Evolutionary conservation across 2,329 filamentous ascomycete species (phyloP).

Genomic region (Geosmithia putterillii): DNA sequence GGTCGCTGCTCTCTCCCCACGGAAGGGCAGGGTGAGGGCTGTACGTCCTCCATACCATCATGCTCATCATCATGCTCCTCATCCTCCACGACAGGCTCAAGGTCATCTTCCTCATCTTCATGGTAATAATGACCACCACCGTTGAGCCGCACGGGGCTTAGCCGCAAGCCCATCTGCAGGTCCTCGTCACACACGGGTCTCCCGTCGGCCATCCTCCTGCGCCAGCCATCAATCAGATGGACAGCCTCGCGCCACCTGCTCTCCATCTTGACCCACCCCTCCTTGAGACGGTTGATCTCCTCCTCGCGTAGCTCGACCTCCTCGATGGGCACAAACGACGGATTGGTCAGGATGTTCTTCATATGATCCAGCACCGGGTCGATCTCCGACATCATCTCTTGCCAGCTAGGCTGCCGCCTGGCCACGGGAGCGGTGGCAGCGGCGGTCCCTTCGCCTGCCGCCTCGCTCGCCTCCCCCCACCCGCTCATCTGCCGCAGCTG

Average conservation of each 20-base stretch:
- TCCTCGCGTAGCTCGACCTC: conserved; percentile 89
- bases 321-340: conserved; percentile 89
- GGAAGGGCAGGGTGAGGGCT: conserved; percentile 14
- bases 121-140: too few relatives aligned
- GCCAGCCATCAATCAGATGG: conserved; percentile 84
- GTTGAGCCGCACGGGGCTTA: conserved; percentile 45
- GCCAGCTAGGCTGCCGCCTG: conserved; percentile 27
- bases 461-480: conserved; percentile 22
- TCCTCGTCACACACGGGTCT: conserved; percentile 58
- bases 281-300: conserved; percentile 71
- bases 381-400: conserved; percentile 65
- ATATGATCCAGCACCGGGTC: conserved; percentile 71
- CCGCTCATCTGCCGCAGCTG: conserved; percentile 61
- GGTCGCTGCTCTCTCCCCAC: conserved; percentile 5
- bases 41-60: conserved; percentile 11
- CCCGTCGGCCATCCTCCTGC: conserved; percentile 64
- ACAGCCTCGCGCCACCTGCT: conserved; percentile 81
- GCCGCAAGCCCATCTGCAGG: conserved; percentile 53
- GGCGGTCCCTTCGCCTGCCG: too few relatives aligned
- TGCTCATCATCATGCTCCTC: too few relatives aligned
- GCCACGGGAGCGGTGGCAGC: conserved; percentile 14
- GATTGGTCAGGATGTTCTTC: conserved; percentile 77
- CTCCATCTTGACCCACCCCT: conserved; percentile 92
- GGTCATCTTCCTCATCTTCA: too few relatives aligned
- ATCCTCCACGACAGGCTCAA: conserved; percentile 33